These are phyloP conservation scores for Lactuca saligna DNA, from an alignment of 129 eudicot species.

Conservation along the genomic window DNA sequence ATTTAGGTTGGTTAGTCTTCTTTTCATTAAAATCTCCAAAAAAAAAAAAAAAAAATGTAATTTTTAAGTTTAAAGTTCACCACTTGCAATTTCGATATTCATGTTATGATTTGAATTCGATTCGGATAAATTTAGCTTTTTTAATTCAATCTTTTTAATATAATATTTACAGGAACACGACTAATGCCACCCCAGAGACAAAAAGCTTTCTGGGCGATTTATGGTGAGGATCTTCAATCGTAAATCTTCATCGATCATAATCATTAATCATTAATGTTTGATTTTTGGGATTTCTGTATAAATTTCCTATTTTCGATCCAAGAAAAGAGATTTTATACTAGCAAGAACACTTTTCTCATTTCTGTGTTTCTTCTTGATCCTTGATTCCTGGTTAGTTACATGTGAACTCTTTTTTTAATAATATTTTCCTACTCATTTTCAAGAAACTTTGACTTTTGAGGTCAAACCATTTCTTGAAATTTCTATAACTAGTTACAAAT, in stretches of 20 bases:
- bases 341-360: neutral
- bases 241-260: neutral
- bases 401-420: constrained; percentile 8
- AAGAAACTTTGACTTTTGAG: constrained; percentile 20
- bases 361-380: constrained; percentile 9
- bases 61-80: constrained; percentile 21
- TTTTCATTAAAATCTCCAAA: constrained; percentile 10
- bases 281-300: constrained; percentile 3
- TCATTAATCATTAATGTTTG: constrained; percentile 9
- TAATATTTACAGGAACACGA: constrained; percentile 62
- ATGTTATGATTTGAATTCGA: constrained; percentile 7
- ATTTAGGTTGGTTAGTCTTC: constrained; percentile 64
- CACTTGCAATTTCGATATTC: constrained; percentile 16
- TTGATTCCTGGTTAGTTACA: constrained; percentile 10
- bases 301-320: constrained; percentile 8
- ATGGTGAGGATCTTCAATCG: constrained; percentile 47
- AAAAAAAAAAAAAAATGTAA: neutral
- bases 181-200: constrained; percentile 94
- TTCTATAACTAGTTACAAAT: constrained; percentile 4
- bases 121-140: neutral
- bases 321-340: constrained; percentile 29
- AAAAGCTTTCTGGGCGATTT: constrained; percentile 98
- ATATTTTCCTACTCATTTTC: constrained; percentile 25
- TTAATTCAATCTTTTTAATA: constrained; percentile 1
- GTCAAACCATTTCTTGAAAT: constrained; percentile 1